phyloP scores from a whole-genome alignment of 768 basidiomycete genomes.

The Kwoniella europaea region DNA sequence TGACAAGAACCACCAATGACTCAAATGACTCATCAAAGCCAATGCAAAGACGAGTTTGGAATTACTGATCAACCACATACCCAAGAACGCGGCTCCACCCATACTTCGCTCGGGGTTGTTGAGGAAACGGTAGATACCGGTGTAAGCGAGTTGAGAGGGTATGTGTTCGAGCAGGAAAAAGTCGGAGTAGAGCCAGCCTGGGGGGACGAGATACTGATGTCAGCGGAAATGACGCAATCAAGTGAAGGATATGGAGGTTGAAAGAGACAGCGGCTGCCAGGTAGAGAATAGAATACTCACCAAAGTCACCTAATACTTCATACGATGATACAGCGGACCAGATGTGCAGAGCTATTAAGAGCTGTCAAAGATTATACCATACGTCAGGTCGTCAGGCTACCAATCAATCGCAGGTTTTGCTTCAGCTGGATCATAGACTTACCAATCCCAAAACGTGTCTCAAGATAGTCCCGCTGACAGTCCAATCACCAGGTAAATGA shows the following conservation, averaged over 20 bases:
- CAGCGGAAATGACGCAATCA: neutral
- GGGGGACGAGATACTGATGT: neutral
- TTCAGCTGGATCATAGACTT: slow-evolving; percentile 54
- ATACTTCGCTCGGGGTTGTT: slow-evolving; percentile 91
- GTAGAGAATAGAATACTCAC: slow-evolving; percentile 60
- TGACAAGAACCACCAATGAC: slow-evolving; percentile 95
- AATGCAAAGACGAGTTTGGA: slow-evolving; percentile 87
- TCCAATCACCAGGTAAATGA: slow-evolving; percentile 79
- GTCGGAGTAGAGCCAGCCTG: slow-evolving; percentile 98
- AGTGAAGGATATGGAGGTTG: neutral
- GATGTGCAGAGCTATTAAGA: slow-evolving; percentile 81
- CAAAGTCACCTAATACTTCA: slow-evolving; percentile 91
- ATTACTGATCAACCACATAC: slow-evolving; percentile 85
- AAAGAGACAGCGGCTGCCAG: neutral
- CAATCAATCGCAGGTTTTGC: too few relatives aligned
- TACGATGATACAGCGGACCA: slow-evolving; percentile 91
- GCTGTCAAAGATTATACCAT: slow-evolving; percentile 59
- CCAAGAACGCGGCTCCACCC: slow-evolving; percentile 95
- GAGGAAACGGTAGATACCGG: slow-evolving; percentile 95
- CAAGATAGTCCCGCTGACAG: slow-evolving; percentile 80
- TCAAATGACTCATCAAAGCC: slow-evolving; percentile 80
- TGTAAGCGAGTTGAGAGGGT: slow-evolving; percentile 86
- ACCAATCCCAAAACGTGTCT: slow-evolving; percentile 87
- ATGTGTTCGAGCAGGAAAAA: slow-evolving; percentile 91
- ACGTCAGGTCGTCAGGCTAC: neutral